Base-by-base conservation (phyloP, 768 basidiomycete genomes). In the Pulveroboletus sp. region DNA sequence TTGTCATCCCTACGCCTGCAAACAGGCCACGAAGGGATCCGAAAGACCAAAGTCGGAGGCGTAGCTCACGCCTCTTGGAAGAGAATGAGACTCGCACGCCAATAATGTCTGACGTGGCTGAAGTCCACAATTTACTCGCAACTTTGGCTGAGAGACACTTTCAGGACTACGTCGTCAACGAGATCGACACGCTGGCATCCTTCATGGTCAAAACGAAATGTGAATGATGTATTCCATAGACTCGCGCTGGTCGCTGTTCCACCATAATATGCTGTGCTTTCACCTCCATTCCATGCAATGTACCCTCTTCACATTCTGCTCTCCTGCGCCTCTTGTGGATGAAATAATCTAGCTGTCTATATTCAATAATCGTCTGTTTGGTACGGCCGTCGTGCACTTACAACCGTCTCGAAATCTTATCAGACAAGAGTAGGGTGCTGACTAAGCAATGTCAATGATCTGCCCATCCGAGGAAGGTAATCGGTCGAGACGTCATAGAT, bases 181-280 rank as follows among this genome's bases (percentile, higher is more conserved):
- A 92, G 67, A 82, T 88, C 40, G 89, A 91, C 52, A 86, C 83
- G n/a, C 71, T 91, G 34, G 85, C 86, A 17, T 78, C 82, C 26
- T 90, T 91, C 57, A 85, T 90, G 85, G 78, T 89, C 43, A 86
- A 84, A 66, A 76, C 68, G 6, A 82, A 80, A 65, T 70, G 72
- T 50, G 81, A 79, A 67, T 60, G 44, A 56, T 55, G 55, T 64
- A 50, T 26, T 56, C 45, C 20, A 39, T 59, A 54, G 49, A 49
- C 36, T n/a, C 26, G 54, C 45, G 51, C 58, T 4, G 49, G 61
- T 51, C 56, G 52, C 60, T 49, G 51, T 50, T 48, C 41, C 29
- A 34, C 45, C 39, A 29, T n/a, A n/a, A n/a, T 55, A 26, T 47
- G 23, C 20, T 32, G 31, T 59, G 50, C 53, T 37, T 30, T 49